Percentiles rank a stretch among this genome's conserved stretches.
Conservation (phyloP, 371 early-diverging fungal genomes). For the Rhizopus stolonifer region DNA sequence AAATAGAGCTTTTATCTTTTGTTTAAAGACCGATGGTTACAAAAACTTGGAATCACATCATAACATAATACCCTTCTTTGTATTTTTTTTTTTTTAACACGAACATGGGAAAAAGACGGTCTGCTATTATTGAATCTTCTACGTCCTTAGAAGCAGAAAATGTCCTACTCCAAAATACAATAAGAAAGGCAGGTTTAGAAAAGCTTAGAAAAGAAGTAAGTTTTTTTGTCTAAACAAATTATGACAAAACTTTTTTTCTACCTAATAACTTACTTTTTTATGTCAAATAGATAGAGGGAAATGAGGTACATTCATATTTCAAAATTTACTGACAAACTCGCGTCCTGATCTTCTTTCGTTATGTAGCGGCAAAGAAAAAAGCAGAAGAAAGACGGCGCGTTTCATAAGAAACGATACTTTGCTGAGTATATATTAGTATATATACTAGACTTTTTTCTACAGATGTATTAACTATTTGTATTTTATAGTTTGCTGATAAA, state of each 20-base stretch:
- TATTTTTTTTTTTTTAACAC: slow-evolving; percentile 1
- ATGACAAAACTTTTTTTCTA: slow-evolving; percentile 13
- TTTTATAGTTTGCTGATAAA: too few relatives aligned
- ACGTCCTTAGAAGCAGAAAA: slow-evolving; percentile 13
- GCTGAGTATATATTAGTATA: too few relatives aligned
- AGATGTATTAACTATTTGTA: too few relatives aligned
- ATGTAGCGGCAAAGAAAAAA: slow-evolving; percentile 3
- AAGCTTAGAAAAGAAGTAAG: slow-evolving; percentile 17
- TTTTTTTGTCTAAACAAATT: slow-evolving; percentile 9
- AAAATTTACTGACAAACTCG: slow-evolving; percentile 12
- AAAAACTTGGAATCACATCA: too few relatives aligned
- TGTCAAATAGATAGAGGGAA: slow-evolving; percentile 15
- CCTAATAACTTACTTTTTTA: slow-evolving; percentile 12
- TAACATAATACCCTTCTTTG: too few relatives aligned
- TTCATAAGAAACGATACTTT: too few relatives aligned
- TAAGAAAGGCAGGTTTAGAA: slow-evolving; percentile 13
- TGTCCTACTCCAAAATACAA: slow-evolving; percentile 9
- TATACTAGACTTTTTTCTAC: too few relatives aligned
- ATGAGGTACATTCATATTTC: slow-evolving; percentile 13
- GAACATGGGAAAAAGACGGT: slow-evolving; percentile 12
- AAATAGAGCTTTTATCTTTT: too few relatives aligned
- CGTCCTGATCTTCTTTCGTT: slow-evolving; percentile 11
- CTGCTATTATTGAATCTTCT: slow-evolving; percentile 14
- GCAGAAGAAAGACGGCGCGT: slow-evolving; percentile 11
- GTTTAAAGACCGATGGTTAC: too few relatives aligned